Evolutionary conservation across 257 asterid genomes (phyloP).

Genomic region (Verbena officinalis): DNA sequence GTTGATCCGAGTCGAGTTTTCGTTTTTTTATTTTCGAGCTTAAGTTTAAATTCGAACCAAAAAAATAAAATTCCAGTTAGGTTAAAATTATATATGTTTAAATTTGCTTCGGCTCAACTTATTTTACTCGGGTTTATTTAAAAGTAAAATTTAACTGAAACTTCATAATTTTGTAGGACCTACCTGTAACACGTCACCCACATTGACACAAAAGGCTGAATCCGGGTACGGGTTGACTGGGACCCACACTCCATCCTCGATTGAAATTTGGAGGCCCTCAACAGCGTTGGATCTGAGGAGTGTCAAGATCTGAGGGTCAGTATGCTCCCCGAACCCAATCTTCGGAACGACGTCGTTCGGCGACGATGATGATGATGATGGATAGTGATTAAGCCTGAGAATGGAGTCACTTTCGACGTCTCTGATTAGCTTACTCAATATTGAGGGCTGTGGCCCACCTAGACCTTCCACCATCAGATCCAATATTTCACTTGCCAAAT

Average conservation of each 20-base stretch:
- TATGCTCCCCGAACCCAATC: conserved; percentile 84
- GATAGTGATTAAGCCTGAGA: conserved; percentile 78
- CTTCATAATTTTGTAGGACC: not conserved
- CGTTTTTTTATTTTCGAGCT: too few relatives aligned
- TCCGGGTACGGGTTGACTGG: conserved; percentile 51
- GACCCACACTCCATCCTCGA: conserved; percentile 65
- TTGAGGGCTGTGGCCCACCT: conserved; percentile 37
- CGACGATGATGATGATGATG: conserved; percentile 34
- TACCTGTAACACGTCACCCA: conserved; percentile 85
- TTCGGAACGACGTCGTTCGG: conserved; percentile 24
- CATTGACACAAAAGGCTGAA: conserved; percentile 51
- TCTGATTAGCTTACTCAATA: conserved; percentile 48
- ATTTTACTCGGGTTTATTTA: too few relatives aligned
- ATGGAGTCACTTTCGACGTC: conserved; percentile 53
- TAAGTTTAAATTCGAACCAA: too few relatives aligned
- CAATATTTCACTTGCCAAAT: conserved; percentile 68
- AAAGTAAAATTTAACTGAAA: too few relatives aligned
- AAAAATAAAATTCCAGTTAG: too few relatives aligned
- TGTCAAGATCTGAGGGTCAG: conserved; percentile 93
- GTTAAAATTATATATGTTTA: too few relatives aligned
- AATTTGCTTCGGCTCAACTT: too few relatives aligned
- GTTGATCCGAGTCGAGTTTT: too few relatives aligned
- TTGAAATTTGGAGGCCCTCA: conserved; percentile 59
- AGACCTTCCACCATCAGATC: conserved; percentile 62
- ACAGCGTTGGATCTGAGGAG: conserved; percentile 61